A percentile compares a stretch with the other conserved stretches of the same genome.
Conservation (phyloP, 1,284 basidiomycete genomes). For the Cryptococcus sp. region DNA sequence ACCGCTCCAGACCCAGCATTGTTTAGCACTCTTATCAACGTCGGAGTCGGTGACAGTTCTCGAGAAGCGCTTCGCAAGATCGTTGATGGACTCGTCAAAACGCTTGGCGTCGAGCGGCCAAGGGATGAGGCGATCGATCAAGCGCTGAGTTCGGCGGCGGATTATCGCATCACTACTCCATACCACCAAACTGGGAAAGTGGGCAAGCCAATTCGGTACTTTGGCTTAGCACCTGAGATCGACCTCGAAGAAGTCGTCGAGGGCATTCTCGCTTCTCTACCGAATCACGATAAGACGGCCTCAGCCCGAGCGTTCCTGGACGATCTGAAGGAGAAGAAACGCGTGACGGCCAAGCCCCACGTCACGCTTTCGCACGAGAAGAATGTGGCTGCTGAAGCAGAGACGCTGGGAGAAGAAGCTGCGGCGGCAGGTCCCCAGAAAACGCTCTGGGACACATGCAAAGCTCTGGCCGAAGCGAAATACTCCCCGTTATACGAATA, state of each 20-base stretch:
- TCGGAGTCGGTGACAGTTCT: conserved; percentile 62
- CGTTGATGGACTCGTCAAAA: conserved; percentile 62
- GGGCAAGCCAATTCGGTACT: conserved; percentile 65
- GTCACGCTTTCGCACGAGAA: conserved; percentile 82
- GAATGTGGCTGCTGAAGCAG: conserved; percentile 56
- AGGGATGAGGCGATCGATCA: conserved; percentile 61
- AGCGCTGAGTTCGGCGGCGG: conserved; percentile 60
- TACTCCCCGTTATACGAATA: conserved; percentile 64
- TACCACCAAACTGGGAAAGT: conserved; percentile 40
- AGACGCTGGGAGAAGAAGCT: conserved; percentile 25
- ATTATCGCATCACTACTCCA: conserved; percentile 41
- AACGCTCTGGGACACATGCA: conserved; percentile 69
- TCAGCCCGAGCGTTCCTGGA: conserved; percentile 59
- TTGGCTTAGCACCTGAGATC: conserved; percentile 72
- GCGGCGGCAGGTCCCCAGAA: conserved; percentile 23
- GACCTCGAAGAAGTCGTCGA: conserved; percentile 61
- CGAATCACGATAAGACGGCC: background rate
- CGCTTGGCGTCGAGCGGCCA: conserved; percentile 58
- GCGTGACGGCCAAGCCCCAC: conserved; percentile 71
- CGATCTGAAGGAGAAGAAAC: conserved; percentile 57
- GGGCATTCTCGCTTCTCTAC: conserved; percentile 27
- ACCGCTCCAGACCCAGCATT: conserved; percentile 68
- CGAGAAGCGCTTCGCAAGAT: conserved; percentile 63
- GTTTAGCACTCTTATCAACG: conserved; percentile 68
- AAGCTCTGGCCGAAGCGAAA: conserved; percentile 56